Evolutionary conservation across 169 alveolate species (phyloP).

Genomic region (Plasmodium vinckei): DNA sequence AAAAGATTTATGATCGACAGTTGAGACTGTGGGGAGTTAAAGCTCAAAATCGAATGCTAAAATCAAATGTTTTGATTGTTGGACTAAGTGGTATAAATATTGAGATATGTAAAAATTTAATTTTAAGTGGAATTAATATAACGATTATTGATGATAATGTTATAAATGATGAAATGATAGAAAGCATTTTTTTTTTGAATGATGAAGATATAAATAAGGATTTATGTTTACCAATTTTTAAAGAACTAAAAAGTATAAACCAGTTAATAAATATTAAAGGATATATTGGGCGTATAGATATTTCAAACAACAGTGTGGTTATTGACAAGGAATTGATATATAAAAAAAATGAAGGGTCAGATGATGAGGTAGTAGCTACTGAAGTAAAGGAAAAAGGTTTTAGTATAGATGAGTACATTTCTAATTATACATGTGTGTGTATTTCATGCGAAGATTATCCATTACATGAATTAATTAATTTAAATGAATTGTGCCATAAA

Average conservation of each 20-base stretch:
- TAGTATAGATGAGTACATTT: conserved; percentile 18
- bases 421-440: conserved; percentile 67
- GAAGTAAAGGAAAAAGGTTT: conserved; percentile 7
- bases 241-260: conserved; percentile 71
- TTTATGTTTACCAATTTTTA: conserved; percentile 52
- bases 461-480: conserved; percentile 78
- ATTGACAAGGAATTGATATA: conserved; percentile 48
- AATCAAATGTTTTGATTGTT: conserved; percentile 44
- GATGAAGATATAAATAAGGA: conserved; percentile 32
- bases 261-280: conserved; percentile 66
- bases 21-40: conserved; percentile 87
- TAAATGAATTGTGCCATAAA: conserved; percentile 73
- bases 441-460: conserved; percentile 80
- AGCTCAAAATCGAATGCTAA: conserved; percentile 79
- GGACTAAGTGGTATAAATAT: conserved; percentile 65
- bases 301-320: conserved; percentile 20
- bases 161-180: conserved; percentile 82
- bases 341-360: not conserved
- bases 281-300: conserved; percentile 64
- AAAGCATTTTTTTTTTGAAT: conserved; percentile 78
- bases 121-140: conserved; percentile 58
- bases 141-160: conserved; percentile 81
- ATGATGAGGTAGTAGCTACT: not conserved
- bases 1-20: conserved; percentile 83
- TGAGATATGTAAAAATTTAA: conserved; percentile 61